Conservation (phyloP, 805 yeast genomes). For the Cyberlindnera misumaiensis region DNA sequence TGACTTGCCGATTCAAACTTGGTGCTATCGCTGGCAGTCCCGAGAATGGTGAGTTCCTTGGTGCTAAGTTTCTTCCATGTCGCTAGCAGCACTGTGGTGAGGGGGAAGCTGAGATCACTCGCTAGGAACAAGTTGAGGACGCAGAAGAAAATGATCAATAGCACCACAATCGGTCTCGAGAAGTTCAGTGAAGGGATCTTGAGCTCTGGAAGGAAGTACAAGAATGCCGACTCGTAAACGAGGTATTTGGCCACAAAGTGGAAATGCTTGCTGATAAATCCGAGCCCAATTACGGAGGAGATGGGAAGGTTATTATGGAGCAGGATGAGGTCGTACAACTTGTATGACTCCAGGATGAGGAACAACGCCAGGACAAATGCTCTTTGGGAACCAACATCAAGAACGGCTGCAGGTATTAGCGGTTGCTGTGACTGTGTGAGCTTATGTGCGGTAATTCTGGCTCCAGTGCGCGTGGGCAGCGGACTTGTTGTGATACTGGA, state of each 20-base stretch:
- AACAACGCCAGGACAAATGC: constrained; percentile 59
- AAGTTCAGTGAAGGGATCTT: constrained; percentile 72
- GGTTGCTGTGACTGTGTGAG: constrained; percentile 18
- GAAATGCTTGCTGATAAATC: constrained; percentile 41
- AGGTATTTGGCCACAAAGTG: constrained; percentile 65
- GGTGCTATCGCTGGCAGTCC: constrained; percentile 32
- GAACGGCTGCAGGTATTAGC: constrained; percentile 54
- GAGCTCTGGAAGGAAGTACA: constrained; percentile 66
- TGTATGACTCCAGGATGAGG: constrained; percentile 77
- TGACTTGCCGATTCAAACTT: constrained; percentile 34
- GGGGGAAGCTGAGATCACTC: constrained; percentile 42
- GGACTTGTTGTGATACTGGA: not conserved
- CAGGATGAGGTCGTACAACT: constrained; percentile 62
- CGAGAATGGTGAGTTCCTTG: constrained; percentile 47
- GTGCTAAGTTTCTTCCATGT: constrained; percentile 37
- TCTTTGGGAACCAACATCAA: constrained; percentile 77
- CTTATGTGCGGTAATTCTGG: not conserved
- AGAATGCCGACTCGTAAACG: constrained; percentile 61
- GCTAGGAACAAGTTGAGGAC: constrained; percentile 48
- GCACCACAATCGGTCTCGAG: constrained; percentile 45
- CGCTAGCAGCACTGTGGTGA: constrained; percentile 33
- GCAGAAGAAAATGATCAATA: constrained; percentile 42
- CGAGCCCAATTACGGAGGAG: constrained; percentile 27
- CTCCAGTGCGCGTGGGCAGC: not conserved
- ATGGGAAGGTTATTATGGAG: constrained; percentile 40